Conservation (phyloP, 495 filamentous ascomycete genomes). For the Hyaloscypha finlandica region DNA sequence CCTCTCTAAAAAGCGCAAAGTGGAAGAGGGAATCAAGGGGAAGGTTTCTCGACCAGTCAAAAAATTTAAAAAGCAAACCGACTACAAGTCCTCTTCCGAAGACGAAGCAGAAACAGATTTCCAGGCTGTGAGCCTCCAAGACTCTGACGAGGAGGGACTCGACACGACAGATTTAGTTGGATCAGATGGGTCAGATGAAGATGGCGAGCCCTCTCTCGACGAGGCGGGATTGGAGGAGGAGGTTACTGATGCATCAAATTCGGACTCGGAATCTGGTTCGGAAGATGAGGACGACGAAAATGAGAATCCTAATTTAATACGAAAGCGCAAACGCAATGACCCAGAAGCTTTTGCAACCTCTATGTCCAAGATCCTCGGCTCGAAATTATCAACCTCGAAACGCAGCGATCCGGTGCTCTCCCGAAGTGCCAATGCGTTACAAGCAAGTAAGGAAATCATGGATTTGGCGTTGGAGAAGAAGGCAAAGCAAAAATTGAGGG, state of each 20-base stretch:
- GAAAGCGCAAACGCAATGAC: slow-evolving; percentile 76
- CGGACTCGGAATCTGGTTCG: slow-evolving; percentile 39
- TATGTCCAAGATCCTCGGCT: slow-evolving; percentile 84
- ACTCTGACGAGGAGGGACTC: slow-evolving; percentile 59
- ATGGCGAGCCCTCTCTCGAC: slow-evolving; percentile 35
- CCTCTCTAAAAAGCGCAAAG: slow-evolving; percentile 59
- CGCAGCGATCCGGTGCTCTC: slow-evolving; percentile 88
- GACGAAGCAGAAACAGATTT: slow-evolving; percentile 53
- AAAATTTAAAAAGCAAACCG: slow-evolving; percentile 68
- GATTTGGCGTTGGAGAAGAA: slow-evolving; percentile 78
- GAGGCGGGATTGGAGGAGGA: slow-evolving; percentile 35
- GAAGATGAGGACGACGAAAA: slow-evolving; percentile 38
- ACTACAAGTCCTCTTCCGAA: slow-evolving; percentile 68
- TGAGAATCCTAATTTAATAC: slow-evolving; percentile 33
- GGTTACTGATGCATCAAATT: slow-evolving; percentile 36
- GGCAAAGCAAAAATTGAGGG: slow-evolving; percentile 73
- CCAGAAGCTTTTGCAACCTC: slow-evolving; percentile 86
- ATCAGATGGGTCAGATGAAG: slow-evolving; percentile 34
- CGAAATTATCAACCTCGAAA: slow-evolving; percentile 78
- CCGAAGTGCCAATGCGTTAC: slow-evolving; percentile 68
- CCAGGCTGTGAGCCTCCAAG: slow-evolving; percentile 64
- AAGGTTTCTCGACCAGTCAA: slow-evolving; percentile 52
- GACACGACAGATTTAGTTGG: slow-evolving; percentile 33
- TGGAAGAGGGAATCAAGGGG: slow-evolving; percentile 56
- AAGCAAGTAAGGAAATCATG: slow-evolving; percentile 62